phyloP scores from a whole-genome alignment of 768 basidiomycete genomes.

The Fomitopsis pulvina region DNA sequence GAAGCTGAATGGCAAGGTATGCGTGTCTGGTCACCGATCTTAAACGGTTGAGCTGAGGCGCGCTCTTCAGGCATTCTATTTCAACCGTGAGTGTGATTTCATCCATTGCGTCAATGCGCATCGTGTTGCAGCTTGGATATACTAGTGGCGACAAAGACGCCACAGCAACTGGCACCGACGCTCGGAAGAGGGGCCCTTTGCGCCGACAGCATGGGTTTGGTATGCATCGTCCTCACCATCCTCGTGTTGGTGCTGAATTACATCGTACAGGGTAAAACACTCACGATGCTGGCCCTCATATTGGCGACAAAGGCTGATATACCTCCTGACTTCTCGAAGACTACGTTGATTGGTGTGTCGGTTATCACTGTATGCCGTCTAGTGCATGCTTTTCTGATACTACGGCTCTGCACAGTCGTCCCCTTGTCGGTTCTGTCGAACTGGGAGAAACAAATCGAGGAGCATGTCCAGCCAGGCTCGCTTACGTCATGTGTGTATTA shows the following conservation, averaged over 20 bases:
- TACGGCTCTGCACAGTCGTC: slow-evolving; percentile 50
- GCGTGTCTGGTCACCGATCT: slow-evolving; percentile 6
- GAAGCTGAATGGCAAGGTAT: slow-evolving; percentile 49
- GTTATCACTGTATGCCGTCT: neutral
- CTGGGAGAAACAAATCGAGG: slow-evolving; percentile 80
- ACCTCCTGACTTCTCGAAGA: slow-evolving; percentile 46
- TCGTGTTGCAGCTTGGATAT: neutral
- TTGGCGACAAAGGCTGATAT: slow-evolving; percentile 69
- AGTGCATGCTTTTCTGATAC: no score
- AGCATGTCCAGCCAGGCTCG: slow-evolving; percentile 54
- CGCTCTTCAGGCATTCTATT: slow-evolving; percentile 28
- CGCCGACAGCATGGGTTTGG: slow-evolving; percentile 85
- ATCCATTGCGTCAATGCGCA: neutral
- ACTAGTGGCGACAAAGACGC: slow-evolving; percentile 75
- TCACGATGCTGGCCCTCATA: slow-evolving; percentile 81
- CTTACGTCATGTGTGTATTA: slow-evolving; percentile 64
- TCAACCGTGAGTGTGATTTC: slow-evolving; percentile 24
- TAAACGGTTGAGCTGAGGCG: neutral
- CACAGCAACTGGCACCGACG: slow-evolving; percentile 53
- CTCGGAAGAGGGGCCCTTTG: slow-evolving; percentile 84
- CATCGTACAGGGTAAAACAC: slow-evolving; percentile 73
- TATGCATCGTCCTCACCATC: slow-evolving; percentile 13
- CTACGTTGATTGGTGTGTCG: slow-evolving; percentile 71
- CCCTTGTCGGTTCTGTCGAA: slow-evolving; percentile 84
- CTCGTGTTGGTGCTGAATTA: neutral